Conservation (phyloP, 352 stramenopile genomes). For the Globisporangium acanthophoron region DNA sequence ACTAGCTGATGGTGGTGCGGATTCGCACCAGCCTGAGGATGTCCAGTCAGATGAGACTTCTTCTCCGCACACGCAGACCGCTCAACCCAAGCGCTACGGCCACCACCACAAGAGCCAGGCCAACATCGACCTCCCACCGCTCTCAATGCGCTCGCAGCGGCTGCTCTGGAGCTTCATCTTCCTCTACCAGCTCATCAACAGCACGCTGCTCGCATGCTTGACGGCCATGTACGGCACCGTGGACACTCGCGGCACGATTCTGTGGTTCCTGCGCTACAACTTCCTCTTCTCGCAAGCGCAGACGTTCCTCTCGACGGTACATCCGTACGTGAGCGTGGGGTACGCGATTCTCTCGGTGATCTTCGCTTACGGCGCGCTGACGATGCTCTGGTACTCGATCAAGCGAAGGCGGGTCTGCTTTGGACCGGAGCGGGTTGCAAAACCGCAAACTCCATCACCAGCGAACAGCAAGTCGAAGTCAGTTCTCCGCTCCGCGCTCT, state of each 20-base stretch:
- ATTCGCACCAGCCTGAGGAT: too few relatives aligned
- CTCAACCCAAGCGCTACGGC: too few relatives aligned
- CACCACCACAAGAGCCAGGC: too few relatives aligned
- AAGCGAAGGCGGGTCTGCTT: constrained; percentile 4
- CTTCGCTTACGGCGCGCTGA: constrained; percentile 5
- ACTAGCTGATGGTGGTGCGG: too few relatives aligned
- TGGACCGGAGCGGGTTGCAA: neutral
- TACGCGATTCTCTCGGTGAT: constrained; percentile 4
- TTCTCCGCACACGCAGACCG: too few relatives aligned
- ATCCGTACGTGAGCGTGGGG: constrained; percentile 3
- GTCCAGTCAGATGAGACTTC: too few relatives aligned
- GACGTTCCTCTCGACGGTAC: constrained; percentile 7
- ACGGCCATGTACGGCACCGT: constrained; percentile 9
- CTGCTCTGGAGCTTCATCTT: constrained; percentile 7
- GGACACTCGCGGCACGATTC: constrained; percentile 2
- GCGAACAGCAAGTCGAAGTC: neutral
- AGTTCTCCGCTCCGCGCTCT: neutral
- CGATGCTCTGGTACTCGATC: constrained; percentile 11
- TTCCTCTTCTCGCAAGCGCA: constrained; percentile 17
- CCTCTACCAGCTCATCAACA: constrained; percentile 8
- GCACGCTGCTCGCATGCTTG: constrained; percentile 4
- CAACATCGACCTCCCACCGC: too few relatives aligned
- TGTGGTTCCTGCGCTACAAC: constrained; percentile 13
- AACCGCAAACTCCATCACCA: neutral
- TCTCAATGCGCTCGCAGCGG: too few relatives aligned